These are phyloP conservation scores for Erythrobasidium hasegawianum DNA, from an alignment of 1,284 basidiomycete species.

Conservation along the genomic window DNA sequence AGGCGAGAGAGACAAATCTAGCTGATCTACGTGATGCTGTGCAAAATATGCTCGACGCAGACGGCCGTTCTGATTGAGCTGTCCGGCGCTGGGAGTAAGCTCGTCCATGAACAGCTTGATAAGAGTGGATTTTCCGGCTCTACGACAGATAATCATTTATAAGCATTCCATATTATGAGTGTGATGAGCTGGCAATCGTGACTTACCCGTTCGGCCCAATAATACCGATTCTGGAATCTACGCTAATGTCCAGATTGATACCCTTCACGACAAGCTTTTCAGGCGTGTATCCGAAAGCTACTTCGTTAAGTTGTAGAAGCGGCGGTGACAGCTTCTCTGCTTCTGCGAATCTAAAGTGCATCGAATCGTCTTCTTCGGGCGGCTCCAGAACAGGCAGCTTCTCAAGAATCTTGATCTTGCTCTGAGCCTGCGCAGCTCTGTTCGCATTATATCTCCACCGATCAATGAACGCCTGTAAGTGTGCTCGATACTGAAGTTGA, in stretches of 20 bases:
- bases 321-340: conserved; percentile 96
- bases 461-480: conserved; percentile 96
- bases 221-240: conserved; percentile 85
- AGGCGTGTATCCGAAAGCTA: conserved; percentile 81
- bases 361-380: conserved; percentile 77
- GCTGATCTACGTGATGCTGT: conserved; percentile 94
- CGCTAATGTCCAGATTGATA: conserved; percentile 83
- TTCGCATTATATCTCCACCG: conserved; percentile 64
- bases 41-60: conserved; percentile 80
- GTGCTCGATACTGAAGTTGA: conserved; percentile 89
- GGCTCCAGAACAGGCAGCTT: conserved; percentile 73
- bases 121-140: conserved; percentile 52
- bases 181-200: too few relatives aligned
- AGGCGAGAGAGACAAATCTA: conserved; percentile 76
- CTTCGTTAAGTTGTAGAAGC: conserved; percentile 86
- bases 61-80: conserved; percentile 84
- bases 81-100: conserved; percentile 70
- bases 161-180: neutral
- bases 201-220: conserved; percentile 64
- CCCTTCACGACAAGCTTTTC: conserved; percentile 75
- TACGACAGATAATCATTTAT: too few relatives aligned
- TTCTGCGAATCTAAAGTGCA: conserved; percentile 85
- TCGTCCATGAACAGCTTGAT: conserved; percentile 96
- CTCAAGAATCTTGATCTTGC: conserved; percentile 96
- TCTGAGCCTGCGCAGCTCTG: conserved; percentile 83